These are phyloP conservation scores for Scheffersomyces lignosus DNA, from an alignment of 805 yeast genomes.

Conservation along the genomic window DNA sequence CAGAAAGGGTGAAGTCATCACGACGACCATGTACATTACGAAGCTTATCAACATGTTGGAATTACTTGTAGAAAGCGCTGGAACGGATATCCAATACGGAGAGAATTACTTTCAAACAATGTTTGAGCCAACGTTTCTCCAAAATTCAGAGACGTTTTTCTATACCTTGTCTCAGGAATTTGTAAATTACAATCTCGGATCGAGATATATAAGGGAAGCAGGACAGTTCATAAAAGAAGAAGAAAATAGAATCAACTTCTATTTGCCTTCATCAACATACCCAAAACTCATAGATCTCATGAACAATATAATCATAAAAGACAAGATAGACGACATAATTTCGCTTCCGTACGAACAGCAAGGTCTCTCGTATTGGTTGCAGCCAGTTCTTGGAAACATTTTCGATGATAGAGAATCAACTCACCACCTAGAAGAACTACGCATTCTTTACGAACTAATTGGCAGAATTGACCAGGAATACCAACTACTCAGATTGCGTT, in stretches of 20 bases:
- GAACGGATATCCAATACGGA: conserved; percentile 29
- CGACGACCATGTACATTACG: conserved; percentile 54
- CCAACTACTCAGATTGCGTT: conserved; percentile 47
- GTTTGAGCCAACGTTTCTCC: conserved; percentile 67
- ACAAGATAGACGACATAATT: conserved; percentile 58
- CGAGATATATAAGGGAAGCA: conserved; percentile 53
- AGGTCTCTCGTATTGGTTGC: conserved; percentile 61
- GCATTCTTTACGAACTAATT: conserved; percentile 49
- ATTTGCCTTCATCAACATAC: conserved; percentile 53
- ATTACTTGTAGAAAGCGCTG: conserved; percentile 46
- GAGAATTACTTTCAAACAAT: conserved; percentile 62
- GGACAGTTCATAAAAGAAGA: conserved; percentile 62
- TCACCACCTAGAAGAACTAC: conserved; percentile 40
- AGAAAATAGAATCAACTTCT: conserved; percentile 52
- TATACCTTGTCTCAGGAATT: conserved; percentile 44
- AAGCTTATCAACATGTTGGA: conserved; percentile 72
- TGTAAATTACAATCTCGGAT: conserved; percentile 44
- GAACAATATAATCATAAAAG: conserved; percentile 58
- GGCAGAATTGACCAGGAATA: conserved; percentile 55
- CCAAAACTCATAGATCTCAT: conserved; percentile 57
- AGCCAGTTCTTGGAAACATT: conserved; percentile 32
- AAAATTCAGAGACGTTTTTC: conserved; percentile 58
- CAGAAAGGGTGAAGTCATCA: conserved; percentile 53
- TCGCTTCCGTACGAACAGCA: conserved; percentile 44
- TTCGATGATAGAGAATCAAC: conserved; percentile 6